A percentile compares a stretch with the other conserved stretches of the same genome.
Evolutionary conservation across 441 rosid species (phyloP).

Genomic region (Pelargonium australe): DNA sequence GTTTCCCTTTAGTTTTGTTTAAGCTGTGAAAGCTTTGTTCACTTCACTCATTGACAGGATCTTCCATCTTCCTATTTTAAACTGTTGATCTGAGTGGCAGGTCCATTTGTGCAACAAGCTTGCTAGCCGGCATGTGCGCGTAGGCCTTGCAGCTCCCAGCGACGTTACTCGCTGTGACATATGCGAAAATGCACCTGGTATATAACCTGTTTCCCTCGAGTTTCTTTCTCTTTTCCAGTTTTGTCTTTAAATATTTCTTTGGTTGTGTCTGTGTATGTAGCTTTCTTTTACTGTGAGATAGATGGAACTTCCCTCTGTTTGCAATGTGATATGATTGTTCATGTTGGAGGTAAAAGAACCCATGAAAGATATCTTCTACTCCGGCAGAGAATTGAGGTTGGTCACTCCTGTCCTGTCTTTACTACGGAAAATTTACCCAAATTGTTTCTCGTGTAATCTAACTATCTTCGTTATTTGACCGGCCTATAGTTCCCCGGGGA

Average conservation of each 20-base stretch:
- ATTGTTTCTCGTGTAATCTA: too few species aligned
- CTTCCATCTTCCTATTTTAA: too few species aligned
- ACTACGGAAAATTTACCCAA: too few species aligned
- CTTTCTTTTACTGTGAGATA: conserved; percentile 78
- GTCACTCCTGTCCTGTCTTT: too few species aligned
- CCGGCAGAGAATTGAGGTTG: conserved; percentile 72
- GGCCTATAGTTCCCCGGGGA: too few species aligned
- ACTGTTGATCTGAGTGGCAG: conserved; percentile 27
- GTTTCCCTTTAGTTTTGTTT: too few species aligned
- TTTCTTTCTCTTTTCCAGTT: neutral
- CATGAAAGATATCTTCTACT: conserved; percentile 56
- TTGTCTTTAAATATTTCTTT: neutral
- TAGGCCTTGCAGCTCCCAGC: conserved; percentile 63
- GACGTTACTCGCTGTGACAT: conserved; percentile 65
- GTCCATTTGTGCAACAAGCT: conserved; percentile 78
- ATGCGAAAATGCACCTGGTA: conserved; percentile 78
- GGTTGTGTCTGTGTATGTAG: conserved; percentile 25
- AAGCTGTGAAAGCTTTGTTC: too few species aligned
- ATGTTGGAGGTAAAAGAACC: conserved; percentile 71
- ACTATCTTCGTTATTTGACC: too few species aligned
- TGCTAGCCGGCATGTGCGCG: conserved; percentile 73
- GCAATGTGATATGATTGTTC: conserved; percentile 74
- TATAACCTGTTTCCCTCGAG: conserved; percentile 11
- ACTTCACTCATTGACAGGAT: too few species aligned
- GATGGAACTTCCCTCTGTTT: conserved; percentile 78